Percentiles rank a stretch among this genome's conserved stretches.
Conservation (phyloP, 148 eudicot species). For the Spergularia marina region DNA sequence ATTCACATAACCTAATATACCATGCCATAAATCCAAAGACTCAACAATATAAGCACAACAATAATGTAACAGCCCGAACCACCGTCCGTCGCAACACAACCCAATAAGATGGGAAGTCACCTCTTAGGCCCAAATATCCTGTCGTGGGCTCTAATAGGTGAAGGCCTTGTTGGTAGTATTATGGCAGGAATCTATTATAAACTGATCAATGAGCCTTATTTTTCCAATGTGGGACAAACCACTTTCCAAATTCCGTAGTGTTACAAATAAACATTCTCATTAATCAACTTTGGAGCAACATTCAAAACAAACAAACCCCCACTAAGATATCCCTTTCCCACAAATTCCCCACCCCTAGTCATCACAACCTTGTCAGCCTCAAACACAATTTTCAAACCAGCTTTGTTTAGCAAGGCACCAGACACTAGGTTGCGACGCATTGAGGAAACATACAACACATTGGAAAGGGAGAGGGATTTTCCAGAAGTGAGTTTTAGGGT, state of each 20-base stretch:
- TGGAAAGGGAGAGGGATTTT: neutral
- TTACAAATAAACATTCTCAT: no score
- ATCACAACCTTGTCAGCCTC: neutral
- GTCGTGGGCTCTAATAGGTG: no score
- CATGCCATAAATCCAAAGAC: neutral
- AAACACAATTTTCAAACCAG: neutral
- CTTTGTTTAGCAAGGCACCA: conserved; percentile 5
- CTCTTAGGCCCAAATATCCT: no score
- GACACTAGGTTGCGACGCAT: neutral
- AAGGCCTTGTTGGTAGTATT: no score
- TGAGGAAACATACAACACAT: conserved; percentile 1
- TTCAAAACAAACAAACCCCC: neutral
- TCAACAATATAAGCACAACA: neutral
- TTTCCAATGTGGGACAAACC: no score
- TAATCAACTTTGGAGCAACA: neutral
- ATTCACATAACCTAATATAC: neutral
- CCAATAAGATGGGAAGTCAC: no score
- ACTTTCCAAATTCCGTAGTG: no score
- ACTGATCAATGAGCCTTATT: no score
- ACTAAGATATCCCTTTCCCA: neutral
- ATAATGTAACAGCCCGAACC: no score
- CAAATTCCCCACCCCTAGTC: neutral
- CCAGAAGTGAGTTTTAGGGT: neutral
- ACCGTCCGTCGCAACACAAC: no score
- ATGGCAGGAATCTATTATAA: no score